Evolutionary conservation across 768 basidiomycete species (phyloP).

Genomic region (Lactarius deliciosus): DNA sequence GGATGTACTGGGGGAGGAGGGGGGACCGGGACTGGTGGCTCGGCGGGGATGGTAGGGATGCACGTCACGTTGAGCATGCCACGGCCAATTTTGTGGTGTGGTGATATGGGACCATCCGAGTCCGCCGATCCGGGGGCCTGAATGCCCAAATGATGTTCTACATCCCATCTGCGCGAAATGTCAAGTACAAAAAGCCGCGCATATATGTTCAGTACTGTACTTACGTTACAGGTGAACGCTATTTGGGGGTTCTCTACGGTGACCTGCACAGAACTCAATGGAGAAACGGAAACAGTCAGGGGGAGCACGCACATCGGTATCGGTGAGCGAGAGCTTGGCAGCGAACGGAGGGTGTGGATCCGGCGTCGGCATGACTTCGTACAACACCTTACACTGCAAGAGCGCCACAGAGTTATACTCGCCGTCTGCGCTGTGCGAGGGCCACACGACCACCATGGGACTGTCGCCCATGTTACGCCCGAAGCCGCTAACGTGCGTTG

Average conservation of each 20-base stretch:
- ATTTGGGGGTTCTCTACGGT: slow-evolving; percentile 13
- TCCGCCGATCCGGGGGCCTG: slow-evolving; percentile 44
- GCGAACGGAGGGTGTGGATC: slow-evolving; percentile 44
- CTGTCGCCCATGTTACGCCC: no score
- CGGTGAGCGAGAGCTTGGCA: slow-evolving; percentile 32
- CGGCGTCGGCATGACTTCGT: no score
- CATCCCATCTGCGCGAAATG: slow-evolving; percentile 38
- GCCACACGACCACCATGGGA: no score
- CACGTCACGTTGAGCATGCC: slow-evolving; percentile 47
- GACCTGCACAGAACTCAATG: not conserved
- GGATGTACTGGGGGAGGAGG: not conserved
- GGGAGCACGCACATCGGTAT: slow-evolving; percentile 37
- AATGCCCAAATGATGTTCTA: slow-evolving; percentile 62
- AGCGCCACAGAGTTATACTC: no score
- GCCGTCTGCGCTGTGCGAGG: no score
- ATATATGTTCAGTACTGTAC: no score
- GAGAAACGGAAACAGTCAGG: not conserved
- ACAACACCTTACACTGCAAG: no score
- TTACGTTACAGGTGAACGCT: slow-evolving; percentile 11
- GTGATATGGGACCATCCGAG: slow-evolving; percentile 38
- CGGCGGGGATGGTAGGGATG: slow-evolving; percentile 33
- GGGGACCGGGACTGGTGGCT: not conserved
- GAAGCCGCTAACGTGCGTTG: no score
- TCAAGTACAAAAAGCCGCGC: no score
- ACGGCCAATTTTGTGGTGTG: slow-evolving; percentile 46